Conservation (phyloP, 1,139 yeast genomes). For the Yamadazyma diddensiae region DNA sequence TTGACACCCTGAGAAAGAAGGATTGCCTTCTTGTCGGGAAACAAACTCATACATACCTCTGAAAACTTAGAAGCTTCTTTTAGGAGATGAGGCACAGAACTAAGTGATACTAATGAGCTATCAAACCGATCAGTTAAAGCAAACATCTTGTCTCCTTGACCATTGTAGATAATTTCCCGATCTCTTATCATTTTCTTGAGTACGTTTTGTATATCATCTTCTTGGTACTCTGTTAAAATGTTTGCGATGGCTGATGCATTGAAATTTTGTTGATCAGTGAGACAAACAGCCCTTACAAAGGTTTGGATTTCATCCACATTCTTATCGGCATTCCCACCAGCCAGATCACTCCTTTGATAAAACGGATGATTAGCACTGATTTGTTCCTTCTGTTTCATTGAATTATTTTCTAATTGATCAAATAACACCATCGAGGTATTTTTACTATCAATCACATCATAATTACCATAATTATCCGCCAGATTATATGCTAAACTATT, state of each 20-base stretch:
- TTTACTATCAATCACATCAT: slow-evolving; percentile 20
- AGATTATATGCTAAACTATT: slow-evolving; percentile 29
- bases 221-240: slow-evolving; percentile 42
- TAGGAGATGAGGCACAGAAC: slow-evolving; percentile 39
- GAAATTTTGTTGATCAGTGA: slow-evolving; percentile 51
- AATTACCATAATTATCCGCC: slow-evolving; percentile 28
- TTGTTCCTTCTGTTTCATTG: slow-evolving; percentile 57
- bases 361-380: slow-evolving; percentile 37
- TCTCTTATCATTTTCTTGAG: slow-evolving; percentile 51
- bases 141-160: slow-evolving; percentile 46
- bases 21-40: slow-evolving; percentile 47
- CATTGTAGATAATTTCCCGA: slow-evolving; percentile 49
- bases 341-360: slow-evolving; percentile 18
- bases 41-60: slow-evolving; percentile 33
- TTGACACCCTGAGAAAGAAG: slow-evolving; percentile 57
- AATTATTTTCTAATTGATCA: slow-evolving; percentile 40
- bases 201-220: slow-evolving; percentile 46
- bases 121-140: slow-evolving; percentile 57
- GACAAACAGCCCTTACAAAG: slow-evolving; percentile 55
- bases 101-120: slow-evolving; percentile 36
- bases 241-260: slow-evolving; percentile 39
- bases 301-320: slow-evolving; percentile 15
- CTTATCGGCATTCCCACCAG: slow-evolving; percentile 11
- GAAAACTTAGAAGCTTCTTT: slow-evolving; percentile 45
- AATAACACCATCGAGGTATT: slow-evolving; percentile 26